These are phyloP conservation scores for Furcasterigmium furcatum DNA, from an alignment of 2,329 filamentous ascomycete species.

Conservation along the genomic window DNA sequence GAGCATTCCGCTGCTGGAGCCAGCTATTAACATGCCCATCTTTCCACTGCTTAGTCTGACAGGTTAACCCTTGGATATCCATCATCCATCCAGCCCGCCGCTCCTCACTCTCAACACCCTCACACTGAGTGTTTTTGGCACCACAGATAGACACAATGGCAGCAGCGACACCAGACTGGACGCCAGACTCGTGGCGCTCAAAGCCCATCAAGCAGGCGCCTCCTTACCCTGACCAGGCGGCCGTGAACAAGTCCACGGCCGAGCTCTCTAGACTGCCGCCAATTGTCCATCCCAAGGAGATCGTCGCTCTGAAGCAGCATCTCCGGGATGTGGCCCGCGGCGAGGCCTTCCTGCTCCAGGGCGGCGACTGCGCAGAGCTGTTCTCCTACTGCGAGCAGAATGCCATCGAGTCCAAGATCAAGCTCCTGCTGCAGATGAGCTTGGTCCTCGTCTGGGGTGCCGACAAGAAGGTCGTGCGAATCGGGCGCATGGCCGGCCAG, in stretches of 20 bases:
- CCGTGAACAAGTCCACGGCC: constrained; percentile 55
- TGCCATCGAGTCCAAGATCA: constrained; percentile 94
- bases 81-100: background rate
- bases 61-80: too few species aligned
- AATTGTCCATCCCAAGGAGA: constrained; percentile 77
- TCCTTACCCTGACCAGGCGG: constrained; percentile 60
- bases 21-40: too few species aligned
- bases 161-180: constrained; percentile 36
- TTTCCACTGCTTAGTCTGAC: too few species aligned
- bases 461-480: constrained; percentile 80
- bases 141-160: background rate
- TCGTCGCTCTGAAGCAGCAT: constrained; percentile 72
- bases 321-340: constrained; percentile 85
- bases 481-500: constrained; percentile 94
- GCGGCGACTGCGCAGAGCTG: constrained; percentile 94
- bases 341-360: constrained; percentile 90
- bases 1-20: too few species aligned
- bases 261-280: constrained; percentile 71
- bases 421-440: constrained; percentile 95
- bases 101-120: background rate
- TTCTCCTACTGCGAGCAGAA: constrained; percentile 93
- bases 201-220: constrained; percentile 79
- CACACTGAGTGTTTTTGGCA: too few species aligned
- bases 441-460: constrained; percentile 89
- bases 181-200: constrained; percentile 67